Evolutionary conservation across 768 basidiomycete species (phyloP), one percentile per base, ranked within the genome.

Genomic region (Tulasnella sp.): DNA sequence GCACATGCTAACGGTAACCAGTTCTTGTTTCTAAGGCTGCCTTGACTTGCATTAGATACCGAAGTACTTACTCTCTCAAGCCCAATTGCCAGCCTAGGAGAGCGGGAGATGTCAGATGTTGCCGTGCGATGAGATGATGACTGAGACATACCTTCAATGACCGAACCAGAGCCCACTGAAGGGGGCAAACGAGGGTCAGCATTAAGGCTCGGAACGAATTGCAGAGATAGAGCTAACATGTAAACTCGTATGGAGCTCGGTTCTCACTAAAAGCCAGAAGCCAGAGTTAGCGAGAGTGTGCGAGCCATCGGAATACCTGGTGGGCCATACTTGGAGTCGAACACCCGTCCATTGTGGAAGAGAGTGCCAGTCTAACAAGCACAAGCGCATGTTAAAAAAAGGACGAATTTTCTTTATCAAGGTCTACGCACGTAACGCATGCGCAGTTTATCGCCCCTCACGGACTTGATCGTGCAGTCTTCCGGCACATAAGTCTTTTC

Each of bases 351-450:
- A 12, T 59, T 59, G 22, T 59, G 52, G 52, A 59, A 59, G n/a
- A 59, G 9, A 4, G 52, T 22, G 22, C 52, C 52, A 59, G 29
- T 12, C 52, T 59, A 29, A 77, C 84, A 6, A 77, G 90, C 86
- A 91, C 94, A 8, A 93, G 94, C 80, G 96, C 95, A 76, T 97
- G 97, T 79, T n/a, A n/a, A n/a, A n/a, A n/a, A n/a, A n/a, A n/a
- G n/a, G n/a, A n/a, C n/a, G n/a, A n/a, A n/a, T n/a, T n/a, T n/a
- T n/a, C n/a, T n/a, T n/a, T n/a, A n/a, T n/a, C n/a, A n/a, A n/a
- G 39, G 2, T 47, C 0, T 39, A 83, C 84, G 77, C 79, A 93
- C 91, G 77, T 93, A 94, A 84, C 92, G 92, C 66, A 94, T 90
- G 75, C 84, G 76, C 74, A 94, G 84, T 22, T 78, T 75, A 78